Conservation (phyloP, 805 yeast species). For the Wickerhamiella brachini region DNA sequence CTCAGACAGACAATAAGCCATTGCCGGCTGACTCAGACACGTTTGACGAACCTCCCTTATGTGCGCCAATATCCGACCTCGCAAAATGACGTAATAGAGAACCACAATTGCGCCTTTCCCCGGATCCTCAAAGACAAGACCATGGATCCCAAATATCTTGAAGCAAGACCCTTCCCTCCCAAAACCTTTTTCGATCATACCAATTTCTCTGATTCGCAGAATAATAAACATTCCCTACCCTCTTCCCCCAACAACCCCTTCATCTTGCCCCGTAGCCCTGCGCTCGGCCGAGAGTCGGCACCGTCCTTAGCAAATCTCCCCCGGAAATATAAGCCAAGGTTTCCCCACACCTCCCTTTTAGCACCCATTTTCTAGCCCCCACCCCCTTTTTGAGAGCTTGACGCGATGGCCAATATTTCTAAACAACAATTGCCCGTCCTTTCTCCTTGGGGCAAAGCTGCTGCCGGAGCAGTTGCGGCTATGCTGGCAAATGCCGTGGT, state of each 20-base stretch:
- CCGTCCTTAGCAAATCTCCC: not conserved
- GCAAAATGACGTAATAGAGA: not conserved
- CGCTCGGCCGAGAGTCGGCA: not conserved
- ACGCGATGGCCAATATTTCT: constrained; percentile 1
- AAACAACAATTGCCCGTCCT: constrained; percentile 8
- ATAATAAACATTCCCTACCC: not conserved
- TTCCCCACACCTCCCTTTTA: not conserved
- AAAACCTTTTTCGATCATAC: not conserved
- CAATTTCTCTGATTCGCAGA: not conserved
- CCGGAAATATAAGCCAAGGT: not conserved
- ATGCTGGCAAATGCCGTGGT: constrained; percentile 65
- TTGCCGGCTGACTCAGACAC: too few species aligned
- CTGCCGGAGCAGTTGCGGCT: constrained; percentile 73
- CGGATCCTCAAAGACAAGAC: not conserved
- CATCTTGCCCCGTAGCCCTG: not conserved
- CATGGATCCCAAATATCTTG: not conserved
- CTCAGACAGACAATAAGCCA: too few species aligned
- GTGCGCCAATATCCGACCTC: too few species aligned
- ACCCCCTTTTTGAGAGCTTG: too few species aligned
- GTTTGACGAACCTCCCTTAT: too few species aligned
- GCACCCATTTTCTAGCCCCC: too few species aligned
- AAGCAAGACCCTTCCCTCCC: too few species aligned
- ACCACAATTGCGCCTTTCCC: not conserved
- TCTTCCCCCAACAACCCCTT: not conserved
- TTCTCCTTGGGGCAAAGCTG: constrained; percentile 63